Evolutionary conservation across 768 basidiomycete genomes (phyloP), one percentile per base, ranked within the genome.

Genomic region (Amanita polypyramis): DNA sequence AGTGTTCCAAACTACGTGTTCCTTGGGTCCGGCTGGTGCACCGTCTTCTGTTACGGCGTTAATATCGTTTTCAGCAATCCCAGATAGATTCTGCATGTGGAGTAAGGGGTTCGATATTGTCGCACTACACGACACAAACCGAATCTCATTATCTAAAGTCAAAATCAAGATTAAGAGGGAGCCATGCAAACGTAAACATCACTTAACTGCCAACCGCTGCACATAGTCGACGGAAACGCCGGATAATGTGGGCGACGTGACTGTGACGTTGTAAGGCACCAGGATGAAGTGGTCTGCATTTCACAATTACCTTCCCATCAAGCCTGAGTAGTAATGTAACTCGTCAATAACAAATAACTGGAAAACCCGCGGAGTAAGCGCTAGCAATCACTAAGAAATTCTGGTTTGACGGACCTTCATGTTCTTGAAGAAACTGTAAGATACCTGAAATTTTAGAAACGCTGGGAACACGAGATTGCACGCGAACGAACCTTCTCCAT

Each of bases 101-200:
- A 74, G 63, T 32, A 65, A 62, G 5, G 91, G 88, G 51, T 88
- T 84, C 4, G 80, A 69, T 37, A 95, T 82, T 0, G 91, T 95
- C 30, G 91, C 91, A 52, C 86, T 91, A 58, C 91, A 94, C 10
- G 89, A 91, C 5, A 94, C 76, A 57, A 88, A 91, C 14, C 67
- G 73, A 2, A 74, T 58, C 0, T 64, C 66, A 41, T 63, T 62
- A 56, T 89, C 87, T 85, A 47, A 23, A 10, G 27, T 8, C 41
- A 14, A 33, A 10, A 30, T 8, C 41, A 14, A 33, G 38, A 17
- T 47, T 15, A 38, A 17, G 35, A 49, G 45, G 20, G n/a, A 30
- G 21, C 17, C 21, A 17, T 25, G 23, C 30, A 23, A 19, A 25
- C 19, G n/a, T 14, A 49, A 37, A 10, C 23, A 27, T n/a, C 34